A percentile compares a stretch with the other conserved stretches of the same genome.
Evolutionary conservation across 768 basidiomycete genomes (phyloP).

Genomic region (Cyclocybe cylindracea): DNA sequence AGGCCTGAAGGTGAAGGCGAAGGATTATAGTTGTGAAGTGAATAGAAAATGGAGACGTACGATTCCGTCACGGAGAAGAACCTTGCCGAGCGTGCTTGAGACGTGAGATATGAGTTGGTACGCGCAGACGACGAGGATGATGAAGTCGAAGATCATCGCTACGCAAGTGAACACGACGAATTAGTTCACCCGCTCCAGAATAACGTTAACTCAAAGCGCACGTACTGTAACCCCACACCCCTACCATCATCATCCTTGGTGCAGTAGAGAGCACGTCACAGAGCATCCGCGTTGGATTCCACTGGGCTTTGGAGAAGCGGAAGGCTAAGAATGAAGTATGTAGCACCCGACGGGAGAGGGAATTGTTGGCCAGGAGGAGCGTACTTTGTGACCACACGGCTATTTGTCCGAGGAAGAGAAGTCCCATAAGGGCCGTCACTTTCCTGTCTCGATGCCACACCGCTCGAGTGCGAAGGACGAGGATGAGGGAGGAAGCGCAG

Average conservation of each 20-base stretch:
- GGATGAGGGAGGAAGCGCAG: conserved; percentile 31
- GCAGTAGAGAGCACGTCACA: conserved; percentile 34
- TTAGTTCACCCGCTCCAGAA: background rate
- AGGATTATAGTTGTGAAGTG: background rate
- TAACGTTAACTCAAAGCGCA: background rate
- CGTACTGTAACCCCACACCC: conserved; percentile 34
- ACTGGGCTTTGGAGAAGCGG: conserved; percentile 26
- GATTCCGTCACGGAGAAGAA: conserved; percentile 34
- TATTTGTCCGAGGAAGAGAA: conserved; percentile 29
- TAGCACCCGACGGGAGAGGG: background rate
- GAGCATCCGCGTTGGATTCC: conserved; percentile 27
- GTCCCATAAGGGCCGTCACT: conserved; percentile 19
- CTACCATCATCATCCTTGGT: conserved; percentile 27
- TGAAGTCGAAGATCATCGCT: conserved; percentile 36
- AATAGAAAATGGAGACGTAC: conserved; percentile 13
- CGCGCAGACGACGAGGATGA: conserved; percentile 30
- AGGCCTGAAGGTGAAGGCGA: conserved; percentile 15
- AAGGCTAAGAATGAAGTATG: conserved; percentile 23
- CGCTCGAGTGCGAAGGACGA: conserved; percentile 32
- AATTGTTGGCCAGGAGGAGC: background rate
- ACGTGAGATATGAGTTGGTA: conserved; percentile 23
- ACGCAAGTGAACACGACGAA: background rate
- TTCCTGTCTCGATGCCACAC: conserved; percentile 31
- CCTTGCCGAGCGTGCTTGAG: conserved; percentile 25
- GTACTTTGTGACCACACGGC: conserved; percentile 33